A percentile compares a stretch with the other conserved stretches of the same genome.
Conservation (phyloP, 495 filamentous ascomycete species). For the Penicilliopsis zonata region DNA sequence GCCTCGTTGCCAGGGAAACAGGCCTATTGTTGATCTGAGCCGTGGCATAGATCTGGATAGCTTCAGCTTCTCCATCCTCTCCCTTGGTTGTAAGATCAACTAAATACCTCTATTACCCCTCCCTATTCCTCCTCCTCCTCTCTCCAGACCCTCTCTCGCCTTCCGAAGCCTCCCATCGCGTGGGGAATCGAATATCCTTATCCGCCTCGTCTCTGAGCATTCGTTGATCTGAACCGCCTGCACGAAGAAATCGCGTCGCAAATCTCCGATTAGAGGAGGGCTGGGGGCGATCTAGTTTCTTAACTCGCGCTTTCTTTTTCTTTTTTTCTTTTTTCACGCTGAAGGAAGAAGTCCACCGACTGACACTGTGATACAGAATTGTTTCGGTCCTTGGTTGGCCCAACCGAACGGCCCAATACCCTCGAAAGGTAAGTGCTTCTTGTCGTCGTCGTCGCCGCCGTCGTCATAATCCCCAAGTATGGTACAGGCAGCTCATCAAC, state of each 20-base stretch:
- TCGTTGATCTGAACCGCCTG: background rate
- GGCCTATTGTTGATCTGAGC: conserved; percentile 32
- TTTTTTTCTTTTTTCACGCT: conserved; percentile 8
- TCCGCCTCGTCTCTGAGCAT: no score
- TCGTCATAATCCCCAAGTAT: no score
- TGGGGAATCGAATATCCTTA: no score
- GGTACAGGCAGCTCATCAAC: no score
- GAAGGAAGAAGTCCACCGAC: conserved; percentile 18
- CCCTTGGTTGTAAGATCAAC: conserved; percentile 17
- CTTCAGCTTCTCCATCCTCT: conserved; percentile 18
- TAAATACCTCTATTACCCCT: conserved; percentile 20
- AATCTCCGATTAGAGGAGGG: conserved; percentile 8
- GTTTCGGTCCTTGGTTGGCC: conserved; percentile 12
- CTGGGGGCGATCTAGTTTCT: conserved; percentile 8
- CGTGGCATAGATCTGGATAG: conserved; percentile 29
- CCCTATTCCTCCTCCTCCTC: conserved; percentile 11
- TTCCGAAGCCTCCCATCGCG: background rate
- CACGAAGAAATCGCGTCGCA: conserved; percentile 1
- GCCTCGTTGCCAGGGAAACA: conserved; percentile 31
- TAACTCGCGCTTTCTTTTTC: conserved; percentile 10
- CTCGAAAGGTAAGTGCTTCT: conserved; percentile 5
- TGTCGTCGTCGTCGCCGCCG: no score
- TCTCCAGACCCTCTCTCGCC: conserved; percentile 3
- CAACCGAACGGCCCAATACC: conserved; percentile 13
- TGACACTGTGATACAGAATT: conserved; percentile 26